Conservation (phyloP, 495 filamentous ascomycete genomes). For the Trichoderma parareesei region DNA sequence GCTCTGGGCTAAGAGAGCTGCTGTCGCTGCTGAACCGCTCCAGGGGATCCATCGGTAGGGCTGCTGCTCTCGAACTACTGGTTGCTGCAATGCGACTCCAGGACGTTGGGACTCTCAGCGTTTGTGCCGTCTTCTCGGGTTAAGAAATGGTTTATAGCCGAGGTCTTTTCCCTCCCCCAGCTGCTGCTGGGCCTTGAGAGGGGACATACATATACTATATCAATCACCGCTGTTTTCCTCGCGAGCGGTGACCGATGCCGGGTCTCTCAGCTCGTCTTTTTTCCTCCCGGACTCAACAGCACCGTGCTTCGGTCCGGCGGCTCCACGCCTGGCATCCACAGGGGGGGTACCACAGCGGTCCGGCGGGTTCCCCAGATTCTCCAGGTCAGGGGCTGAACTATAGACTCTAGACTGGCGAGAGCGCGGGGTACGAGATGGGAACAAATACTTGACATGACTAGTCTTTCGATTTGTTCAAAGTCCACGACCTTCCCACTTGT, state of each 20-base stretch:
- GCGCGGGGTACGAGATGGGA: neutral
- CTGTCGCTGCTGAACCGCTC: neutral
- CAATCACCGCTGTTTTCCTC: too few relatives aligned
- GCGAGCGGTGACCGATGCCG: neutral
- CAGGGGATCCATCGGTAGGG: constrained; percentile 3
- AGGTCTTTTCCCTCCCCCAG: neutral
- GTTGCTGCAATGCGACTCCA: too few relatives aligned
- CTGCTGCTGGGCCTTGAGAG: too few relatives aligned
- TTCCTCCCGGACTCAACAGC: neutral
- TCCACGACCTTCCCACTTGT: neutral
- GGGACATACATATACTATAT: too few relatives aligned
- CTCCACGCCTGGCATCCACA: neutral
- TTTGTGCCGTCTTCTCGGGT: neutral
- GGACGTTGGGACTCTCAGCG: too few relatives aligned
- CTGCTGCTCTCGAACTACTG: neutral
- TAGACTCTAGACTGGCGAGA: neutral
- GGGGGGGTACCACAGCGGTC: neutral
- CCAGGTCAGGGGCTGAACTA: neutral
- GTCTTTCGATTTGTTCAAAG: too few relatives aligned
- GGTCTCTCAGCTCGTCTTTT: neutral
- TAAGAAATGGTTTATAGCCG: neutral
- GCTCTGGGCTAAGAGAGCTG: neutral
- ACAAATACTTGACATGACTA: neutral
- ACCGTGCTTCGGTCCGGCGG: neutral
- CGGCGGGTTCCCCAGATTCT: neutral